Conservation (phyloP, 768 basidiomycete species). For the Chiua virens region DNA sequence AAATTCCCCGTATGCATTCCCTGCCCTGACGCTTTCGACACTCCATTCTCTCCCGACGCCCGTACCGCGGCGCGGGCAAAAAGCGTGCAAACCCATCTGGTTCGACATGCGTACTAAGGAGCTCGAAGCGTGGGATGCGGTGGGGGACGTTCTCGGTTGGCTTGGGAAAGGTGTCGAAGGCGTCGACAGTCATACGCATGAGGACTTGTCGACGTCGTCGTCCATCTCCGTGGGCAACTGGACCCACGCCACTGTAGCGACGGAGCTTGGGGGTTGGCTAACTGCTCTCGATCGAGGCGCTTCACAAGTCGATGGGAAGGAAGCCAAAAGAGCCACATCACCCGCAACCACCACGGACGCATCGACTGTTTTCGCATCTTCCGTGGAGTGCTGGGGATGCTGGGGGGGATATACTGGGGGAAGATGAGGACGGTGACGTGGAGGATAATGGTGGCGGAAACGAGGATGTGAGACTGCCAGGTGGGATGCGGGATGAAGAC, state of each 20-base stretch:
- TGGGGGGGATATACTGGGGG: conserved; percentile 24
- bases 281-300: conserved; percentile 42
- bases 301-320: neutral
- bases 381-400: conserved; percentile 39
- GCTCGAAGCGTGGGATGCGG: conserved; percentile 58
- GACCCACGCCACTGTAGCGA: conserved; percentile 49
- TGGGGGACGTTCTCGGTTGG: conserved; percentile 59
- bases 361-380: conserved; percentile 53
- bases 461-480: conserved; percentile 31
- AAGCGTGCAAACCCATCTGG: conserved; percentile 83
- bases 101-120: conserved; percentile 64
- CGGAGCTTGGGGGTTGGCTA: conserved; percentile 60
- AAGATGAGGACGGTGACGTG: conserved; percentile 28
- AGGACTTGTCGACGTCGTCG: neutral
- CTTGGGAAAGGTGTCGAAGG: conserved; percentile 34
- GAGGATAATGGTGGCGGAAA: conserved; percentile 31
- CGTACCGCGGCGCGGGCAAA: conserved; percentile 75
- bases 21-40: conserved; percentile 75
- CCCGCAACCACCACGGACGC: conserved; percentile 31
- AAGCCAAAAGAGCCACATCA: neutral
- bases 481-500: conserved; percentile 25
- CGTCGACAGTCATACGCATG: conserved; percentile 7
- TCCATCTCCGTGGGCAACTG: conserved; percentile 40
- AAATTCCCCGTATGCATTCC: conserved; percentile 80
- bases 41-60: conserved; percentile 89